Base-by-base conservation (phyloP, 805 yeast species). In the Candida maltosa region DNA sequence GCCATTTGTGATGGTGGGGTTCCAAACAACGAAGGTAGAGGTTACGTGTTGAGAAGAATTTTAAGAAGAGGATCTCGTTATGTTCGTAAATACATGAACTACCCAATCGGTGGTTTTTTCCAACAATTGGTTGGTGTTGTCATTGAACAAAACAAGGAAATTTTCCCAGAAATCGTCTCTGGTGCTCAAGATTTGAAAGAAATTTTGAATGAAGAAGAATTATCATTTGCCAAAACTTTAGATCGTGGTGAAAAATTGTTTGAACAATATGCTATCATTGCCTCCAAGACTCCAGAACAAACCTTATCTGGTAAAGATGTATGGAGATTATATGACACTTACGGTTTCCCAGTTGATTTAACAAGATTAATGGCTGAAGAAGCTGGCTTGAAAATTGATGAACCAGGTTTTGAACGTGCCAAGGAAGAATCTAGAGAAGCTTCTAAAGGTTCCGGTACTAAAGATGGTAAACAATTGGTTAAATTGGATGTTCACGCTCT, bases 361-460 rank as follows among this genome's bases (percentile, higher is more conserved):
- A 93, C 99, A 20, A 80, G 96, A 59, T 76, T 93, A 58, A 93
- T 93, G 99, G 98, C 98, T 30, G 97, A 91, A 64, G 99, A 93
- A 66, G 87, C 93, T 40, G 95, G 95, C 14, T 76, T 93, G 51
- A 82, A 80, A 52, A 91, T 93, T 45, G 97, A 93, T 60, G 95
- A 88, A 58, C 80, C 70, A 33, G 97, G 87, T 23, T 93, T 93
- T 55, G 97, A 89, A 63, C 77, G 77, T 48, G 97, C 98, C 32
- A 86, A 81, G 58, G 75, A 78, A 45, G 94, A 81, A 48, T 85
- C 96, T 8, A 78, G 83, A 58, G 97, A 89, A 69, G 97, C 97
- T 27, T 88, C 97, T 16, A 93, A 91, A 70, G 94, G 91, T 48
- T 80, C 82, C 43, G 87, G 86, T 48, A 71, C 78, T 41, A 59